phyloP scores from a whole-genome alignment of 306 rosid species.

The Vicia faba region DNA sequence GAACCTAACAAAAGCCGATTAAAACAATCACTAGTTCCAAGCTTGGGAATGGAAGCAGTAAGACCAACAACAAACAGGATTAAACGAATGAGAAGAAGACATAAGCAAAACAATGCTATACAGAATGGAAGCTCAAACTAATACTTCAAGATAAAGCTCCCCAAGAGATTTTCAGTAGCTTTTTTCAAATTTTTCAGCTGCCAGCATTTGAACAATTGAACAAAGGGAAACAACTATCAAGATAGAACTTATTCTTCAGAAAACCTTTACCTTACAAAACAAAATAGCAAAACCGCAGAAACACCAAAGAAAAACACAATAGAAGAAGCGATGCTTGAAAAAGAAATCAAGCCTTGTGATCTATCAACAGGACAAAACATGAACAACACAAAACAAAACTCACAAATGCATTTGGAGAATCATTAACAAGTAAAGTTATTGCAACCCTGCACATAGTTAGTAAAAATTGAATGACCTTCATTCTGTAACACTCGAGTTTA shows the following conservation, averaged over 20 bases:
- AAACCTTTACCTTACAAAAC: constrained; percentile 7
- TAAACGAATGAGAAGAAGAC: constrained; percentile 5
- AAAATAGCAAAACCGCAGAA: background rate
- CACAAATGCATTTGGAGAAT: background rate
- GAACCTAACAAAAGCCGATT: background rate
- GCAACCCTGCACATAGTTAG: background rate
- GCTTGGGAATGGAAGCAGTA: constrained; percentile 15
- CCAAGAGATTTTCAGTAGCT: background rate
- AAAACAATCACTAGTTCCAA: constrained; percentile 16
- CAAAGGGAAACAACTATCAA: constrained; percentile 1
- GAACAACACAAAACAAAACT: background rate
- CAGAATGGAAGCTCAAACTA: background rate
- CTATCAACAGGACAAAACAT: constrained; percentile 2
- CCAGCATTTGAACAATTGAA: constrained; percentile 6
- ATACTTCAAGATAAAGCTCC: constrained; percentile 25
- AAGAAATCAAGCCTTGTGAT: background rate
- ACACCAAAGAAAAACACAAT: background rate
- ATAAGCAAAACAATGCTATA: background rate
- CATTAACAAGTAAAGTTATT: constrained; percentile 1
- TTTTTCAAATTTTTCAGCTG: constrained; percentile 5
- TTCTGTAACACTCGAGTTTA: too few relatives aligned
- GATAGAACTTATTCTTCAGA: background rate
- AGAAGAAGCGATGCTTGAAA: background rate
- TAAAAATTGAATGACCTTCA: background rate
- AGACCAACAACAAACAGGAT: constrained; percentile 14